Percentiles rank a stretch among this genome's conserved stretches.
phyloP scores from a whole-genome alignment of 345 rosid genomes.

The Populus ilicifolia region DNA sequence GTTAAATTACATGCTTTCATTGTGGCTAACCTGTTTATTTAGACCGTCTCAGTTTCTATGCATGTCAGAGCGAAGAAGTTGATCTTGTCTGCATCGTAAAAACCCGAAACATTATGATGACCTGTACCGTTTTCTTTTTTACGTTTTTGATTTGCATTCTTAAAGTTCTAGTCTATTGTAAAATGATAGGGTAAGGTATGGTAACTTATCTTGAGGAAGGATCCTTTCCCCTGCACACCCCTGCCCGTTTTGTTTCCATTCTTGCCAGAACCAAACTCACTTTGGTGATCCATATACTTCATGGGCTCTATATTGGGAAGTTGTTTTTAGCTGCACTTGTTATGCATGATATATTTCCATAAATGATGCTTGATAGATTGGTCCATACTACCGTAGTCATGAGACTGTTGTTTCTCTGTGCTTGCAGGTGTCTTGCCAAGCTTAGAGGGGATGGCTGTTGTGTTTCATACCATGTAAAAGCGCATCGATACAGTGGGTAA shows the following conservation, averaged over 20 bases:
- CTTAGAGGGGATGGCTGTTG: not conserved
- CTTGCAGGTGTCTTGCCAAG: slow-evolving; percentile 1
- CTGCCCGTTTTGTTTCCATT: not conserved
- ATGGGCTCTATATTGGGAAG: not conserved
- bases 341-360: not conserved
- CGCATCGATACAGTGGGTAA: not conserved
- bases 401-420: not conserved
- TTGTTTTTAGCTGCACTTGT: not conserved
- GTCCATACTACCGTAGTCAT: not conserved
- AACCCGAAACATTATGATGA: too few relatives aligned
- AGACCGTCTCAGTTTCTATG: too few relatives aligned
- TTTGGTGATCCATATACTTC: too few relatives aligned
- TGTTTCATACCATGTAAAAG: not conserved
- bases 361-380: not conserved
- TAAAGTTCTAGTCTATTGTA: too few relatives aligned
- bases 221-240: not conserved
- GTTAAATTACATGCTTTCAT: too few relatives aligned
- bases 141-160: too few relatives aligned
- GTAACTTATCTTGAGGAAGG: too few relatives aligned
- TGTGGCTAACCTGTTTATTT: too few relatives aligned
- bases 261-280: not conserved
- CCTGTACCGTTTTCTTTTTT: too few relatives aligned
- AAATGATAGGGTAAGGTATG: too few relatives aligned
- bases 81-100: too few relatives aligned
- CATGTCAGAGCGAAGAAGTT: too few relatives aligned